These are phyloP conservation scores for Gastrolobium bilobum DNA, from an alignment of 306 rosid genomes.

Conservation along the genomic window DNA sequence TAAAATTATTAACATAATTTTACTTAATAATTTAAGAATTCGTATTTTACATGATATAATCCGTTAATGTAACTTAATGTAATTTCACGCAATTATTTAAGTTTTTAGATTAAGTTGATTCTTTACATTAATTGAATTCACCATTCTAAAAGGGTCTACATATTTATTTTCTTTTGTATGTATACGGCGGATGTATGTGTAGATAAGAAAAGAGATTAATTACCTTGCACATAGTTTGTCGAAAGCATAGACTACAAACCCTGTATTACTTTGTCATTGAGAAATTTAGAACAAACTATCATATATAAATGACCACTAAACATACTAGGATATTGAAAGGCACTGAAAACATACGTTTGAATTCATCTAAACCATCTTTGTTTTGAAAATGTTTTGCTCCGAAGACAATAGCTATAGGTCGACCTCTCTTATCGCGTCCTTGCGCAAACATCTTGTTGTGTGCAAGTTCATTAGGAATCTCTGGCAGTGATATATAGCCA, in stretches of 20 bases:
- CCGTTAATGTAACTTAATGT: no score
- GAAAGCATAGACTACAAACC: slow-evolving; percentile 61
- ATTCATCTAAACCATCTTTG: slow-evolving; percentile 54
- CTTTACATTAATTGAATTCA: background rate
- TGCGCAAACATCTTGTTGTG: slow-evolving; percentile 61
- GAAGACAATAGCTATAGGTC: slow-evolving; percentile 56
- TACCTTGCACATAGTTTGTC: slow-evolving; percentile 69
- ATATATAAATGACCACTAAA: background rate
- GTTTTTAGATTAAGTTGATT: no score
- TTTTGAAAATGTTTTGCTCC: slow-evolving; percentile 67
- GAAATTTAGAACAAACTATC: slow-evolving; percentile 5
- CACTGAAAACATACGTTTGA: slow-evolving; percentile 60
- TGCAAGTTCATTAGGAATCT: slow-evolving; percentile 59
- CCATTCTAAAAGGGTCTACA: background rate
- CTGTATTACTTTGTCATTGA: slow-evolving; percentile 48
- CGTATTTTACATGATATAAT: no score
- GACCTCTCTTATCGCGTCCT: slow-evolving; percentile 68
- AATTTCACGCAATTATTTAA: no score
- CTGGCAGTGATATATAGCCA: slow-evolving; percentile 54
- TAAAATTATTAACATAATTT: no score
- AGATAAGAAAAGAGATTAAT: slow-evolving; percentile 21
- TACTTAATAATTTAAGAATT: no score
- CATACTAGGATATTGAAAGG: background rate
- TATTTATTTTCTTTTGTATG: no score
- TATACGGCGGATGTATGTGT: no score